Base-by-base conservation (phyloP, 306 rosid species). In the Prunus mume region DNA sequence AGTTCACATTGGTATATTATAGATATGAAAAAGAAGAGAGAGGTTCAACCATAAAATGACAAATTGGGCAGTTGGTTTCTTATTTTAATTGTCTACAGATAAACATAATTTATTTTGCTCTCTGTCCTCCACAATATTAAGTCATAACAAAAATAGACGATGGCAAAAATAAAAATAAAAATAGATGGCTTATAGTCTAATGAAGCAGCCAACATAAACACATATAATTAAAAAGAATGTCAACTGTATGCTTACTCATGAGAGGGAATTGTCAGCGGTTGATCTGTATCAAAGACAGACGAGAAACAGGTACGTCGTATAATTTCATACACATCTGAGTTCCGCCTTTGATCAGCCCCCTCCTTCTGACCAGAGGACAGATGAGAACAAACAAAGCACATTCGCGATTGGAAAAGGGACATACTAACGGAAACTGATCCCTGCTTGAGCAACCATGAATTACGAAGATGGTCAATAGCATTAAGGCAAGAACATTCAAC, bases 381-480 rank as follows among this genome's bases (percentile, higher is more conserved):
- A 82, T 95, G 99, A 41, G 99, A 95, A 83, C 99, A 95, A 78
- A 95, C 97, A 72, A 95, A 92, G 86, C 97, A 95, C 86, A 95
- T 12, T 43, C 96, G 90, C 9, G 99, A 90, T 63, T 95, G 99
- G 71, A 86, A 95, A 52, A 95, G 90, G 13, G 97, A 89, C 99
- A 95, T 87, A 62, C 99, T 95, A 12, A 95, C 85, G 10, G 99
- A 92, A 82, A 95, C 97, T 22, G 99, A 95, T 24, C 99, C 99
- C 99, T 94, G 91, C 88, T 85, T 75, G 68, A 64, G 20, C 49
- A 71, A 83, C 34, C 61, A 71, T 38, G 11, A 81, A 77, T 56
- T 87, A 61, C 41, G 61, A 69, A 41, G 73, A 78, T 47, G 72
- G 69, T 46, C 65, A 81, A 38, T 75, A 18, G 61, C 49, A 62